These are phyloP conservation scores for Talaromyces wortmannii DNA, from an alignment of 495 filamentous ascomycete species.

Conservation along the genomic window DNA sequence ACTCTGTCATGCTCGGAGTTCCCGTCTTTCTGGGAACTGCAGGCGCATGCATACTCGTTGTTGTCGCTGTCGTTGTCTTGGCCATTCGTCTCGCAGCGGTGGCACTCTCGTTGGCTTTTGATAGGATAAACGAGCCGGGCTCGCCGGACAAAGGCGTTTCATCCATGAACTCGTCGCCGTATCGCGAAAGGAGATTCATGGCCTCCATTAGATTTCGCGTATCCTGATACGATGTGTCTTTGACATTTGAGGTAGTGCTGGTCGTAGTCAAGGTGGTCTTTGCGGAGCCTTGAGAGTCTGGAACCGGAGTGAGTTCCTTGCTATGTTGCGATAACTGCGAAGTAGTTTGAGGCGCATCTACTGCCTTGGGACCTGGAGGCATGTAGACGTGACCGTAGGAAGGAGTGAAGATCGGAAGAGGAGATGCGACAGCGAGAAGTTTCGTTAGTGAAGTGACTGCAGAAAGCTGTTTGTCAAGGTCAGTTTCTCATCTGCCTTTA, in stretches of 20 bases:
- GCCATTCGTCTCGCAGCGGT: slow-evolving; percentile 2
- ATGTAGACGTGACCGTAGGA: slow-evolving; percentile 68
- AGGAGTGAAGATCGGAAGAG: slow-evolving; percentile 66
- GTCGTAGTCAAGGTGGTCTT: slow-evolving; percentile 31
- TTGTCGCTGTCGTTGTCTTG: background rate
- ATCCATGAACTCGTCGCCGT: slow-evolving; percentile 80
- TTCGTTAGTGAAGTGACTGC: slow-evolving; percentile 59
- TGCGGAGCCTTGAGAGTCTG: slow-evolving; percentile 33
- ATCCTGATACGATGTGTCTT: slow-evolving; percentile 29
- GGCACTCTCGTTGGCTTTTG: slow-evolving; percentile 30
- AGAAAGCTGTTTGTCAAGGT: slow-evolving; percentile 44
- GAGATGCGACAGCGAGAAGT: slow-evolving; percentile 54
- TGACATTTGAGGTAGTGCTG: slow-evolving; percentile 4
- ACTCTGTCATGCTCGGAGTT: slow-evolving; percentile 2
- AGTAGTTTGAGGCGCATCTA: slow-evolving; percentile 20
- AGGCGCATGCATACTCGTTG: slow-evolving; percentile 8
- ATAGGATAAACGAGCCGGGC: slow-evolving; percentile 79
- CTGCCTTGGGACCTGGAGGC: slow-evolving; percentile 38
- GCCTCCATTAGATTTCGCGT: slow-evolving; percentile 60
- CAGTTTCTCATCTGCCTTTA: slow-evolving; percentile 1
- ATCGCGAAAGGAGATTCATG: slow-evolving; percentile 54
- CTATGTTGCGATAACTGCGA: slow-evolving; percentile 31
- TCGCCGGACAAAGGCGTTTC: slow-evolving; percentile 82
- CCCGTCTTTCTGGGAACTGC: slow-evolving; percentile 2
- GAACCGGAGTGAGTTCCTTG: slow-evolving; percentile 57